These are phyloP conservation scores for Myxozyma udenii DNA, from an alignment of 805 yeast species.

Conservation along the genomic window DNA sequence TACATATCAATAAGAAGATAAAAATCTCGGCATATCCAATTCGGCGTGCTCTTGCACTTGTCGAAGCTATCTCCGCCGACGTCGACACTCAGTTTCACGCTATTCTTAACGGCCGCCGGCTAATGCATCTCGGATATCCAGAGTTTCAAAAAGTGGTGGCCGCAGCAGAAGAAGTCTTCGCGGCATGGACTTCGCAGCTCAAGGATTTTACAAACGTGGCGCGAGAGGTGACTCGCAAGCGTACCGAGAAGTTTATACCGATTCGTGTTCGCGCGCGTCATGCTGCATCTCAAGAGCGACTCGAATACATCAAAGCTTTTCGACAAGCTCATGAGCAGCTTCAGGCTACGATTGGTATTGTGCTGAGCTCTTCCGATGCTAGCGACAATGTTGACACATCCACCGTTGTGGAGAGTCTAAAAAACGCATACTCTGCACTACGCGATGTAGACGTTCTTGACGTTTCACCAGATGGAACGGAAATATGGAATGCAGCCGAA, in stretches of 20 bases:
- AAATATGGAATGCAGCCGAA: conserved; percentile 46
- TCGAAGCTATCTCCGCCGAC: conserved; percentile 62
- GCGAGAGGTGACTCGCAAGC: conserved; percentile 70
- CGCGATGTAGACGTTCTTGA: conserved; percentile 42
- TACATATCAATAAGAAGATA: conserved; percentile 58
- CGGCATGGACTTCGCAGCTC: conserved; percentile 56
- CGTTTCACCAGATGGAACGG: conserved; percentile 40
- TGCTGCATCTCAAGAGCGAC: conserved; percentile 42
- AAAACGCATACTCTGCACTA: conserved; percentile 45
- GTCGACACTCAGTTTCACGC: conserved; percentile 47
- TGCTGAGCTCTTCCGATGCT: conserved; percentile 14
- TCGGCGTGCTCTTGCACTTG: conserved; percentile 58
- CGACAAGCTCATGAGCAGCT: conserved; percentile 56
- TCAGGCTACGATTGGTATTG: conserved; percentile 39
- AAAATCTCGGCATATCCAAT: conserved; percentile 62
- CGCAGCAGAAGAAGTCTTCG: conserved; percentile 41
- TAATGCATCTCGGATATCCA: conserved; percentile 46
- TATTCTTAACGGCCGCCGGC: conserved; percentile 40
- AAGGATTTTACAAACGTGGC: conserved; percentile 64
- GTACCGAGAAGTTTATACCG: conserved; percentile 66
- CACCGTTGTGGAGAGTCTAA: conserved; percentile 40
- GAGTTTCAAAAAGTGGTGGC: conserved; percentile 42
- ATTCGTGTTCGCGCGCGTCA: conserved; percentile 56
- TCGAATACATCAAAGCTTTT: conserved; percentile 47
- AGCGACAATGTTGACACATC: conserved; percentile 20